These are phyloP conservation scores for Cladosporium oxysporum DNA, from an alignment of 2,329 filamentous ascomycete species.

Conservation along the genomic window DNA sequence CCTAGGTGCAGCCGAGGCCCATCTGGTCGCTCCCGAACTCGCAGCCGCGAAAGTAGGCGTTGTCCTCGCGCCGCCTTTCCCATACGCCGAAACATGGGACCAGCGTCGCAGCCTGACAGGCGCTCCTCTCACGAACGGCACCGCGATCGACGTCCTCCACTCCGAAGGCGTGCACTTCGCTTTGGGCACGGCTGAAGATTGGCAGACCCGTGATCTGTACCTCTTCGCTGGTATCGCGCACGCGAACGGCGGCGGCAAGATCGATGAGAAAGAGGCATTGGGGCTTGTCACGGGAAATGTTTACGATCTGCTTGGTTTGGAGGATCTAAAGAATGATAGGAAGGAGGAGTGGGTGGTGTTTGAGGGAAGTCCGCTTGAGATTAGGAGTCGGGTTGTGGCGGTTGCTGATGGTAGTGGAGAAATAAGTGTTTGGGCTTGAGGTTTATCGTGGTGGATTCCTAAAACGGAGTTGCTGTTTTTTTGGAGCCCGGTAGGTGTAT, in stretches of 20 bases:
- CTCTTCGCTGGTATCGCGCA: constrained; percentile 62
- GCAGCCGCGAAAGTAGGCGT: constrained; percentile 60
- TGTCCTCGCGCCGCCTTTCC: constrained; percentile 61
- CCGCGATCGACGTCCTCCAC: constrained; percentile 58
- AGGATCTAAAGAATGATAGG: constrained; percentile 29
- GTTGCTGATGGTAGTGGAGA: constrained; percentile 48
- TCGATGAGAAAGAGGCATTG: constrained; percentile 58
- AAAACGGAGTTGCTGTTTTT: too few species aligned
- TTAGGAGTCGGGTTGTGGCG: constrained; percentile 58
- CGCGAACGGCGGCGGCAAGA: constrained; percentile 57
- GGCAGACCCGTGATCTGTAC: constrained; percentile 61
- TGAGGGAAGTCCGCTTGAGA: constrained; percentile 64
- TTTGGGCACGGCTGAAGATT: constrained; percentile 63
- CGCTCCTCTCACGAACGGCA: constrained; percentile 67
- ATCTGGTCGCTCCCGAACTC: constrained; percentile 60
- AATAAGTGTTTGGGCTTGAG: constrained; percentile 31
- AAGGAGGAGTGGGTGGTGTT: constrained; percentile 59
- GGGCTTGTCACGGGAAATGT: constrained; percentile 60
- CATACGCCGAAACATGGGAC: constrained; percentile 60
- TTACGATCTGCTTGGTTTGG: constrained; percentile 58
- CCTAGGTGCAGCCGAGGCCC: constrained; percentile 64
- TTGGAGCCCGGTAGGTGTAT: too few species aligned
- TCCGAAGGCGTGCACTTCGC: constrained; percentile 61
- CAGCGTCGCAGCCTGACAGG: constrained; percentile 63
- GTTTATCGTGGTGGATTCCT: too few species aligned